Evolutionary conservation across 2,329 filamentous ascomycete species (phyloP).

Genomic region (Cladosporium sp.): DNA sequence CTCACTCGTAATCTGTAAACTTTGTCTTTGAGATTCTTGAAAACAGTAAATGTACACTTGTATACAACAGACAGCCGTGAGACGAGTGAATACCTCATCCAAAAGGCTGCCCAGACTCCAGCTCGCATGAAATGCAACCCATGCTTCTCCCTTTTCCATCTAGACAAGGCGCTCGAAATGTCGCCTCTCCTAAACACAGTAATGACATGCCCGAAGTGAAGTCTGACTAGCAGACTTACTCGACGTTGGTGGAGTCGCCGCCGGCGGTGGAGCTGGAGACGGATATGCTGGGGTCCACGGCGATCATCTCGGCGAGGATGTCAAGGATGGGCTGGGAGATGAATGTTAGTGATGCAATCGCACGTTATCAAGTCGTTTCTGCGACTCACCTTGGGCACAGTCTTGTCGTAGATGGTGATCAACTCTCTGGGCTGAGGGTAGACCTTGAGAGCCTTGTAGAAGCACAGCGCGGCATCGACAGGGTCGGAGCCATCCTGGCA

Average conservation of each 20-base stretch:
- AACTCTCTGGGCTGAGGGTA: slow-evolving; percentile 91
- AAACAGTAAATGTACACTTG: slow-evolving; percentile 13
- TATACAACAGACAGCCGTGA: slow-evolving; percentile 11
- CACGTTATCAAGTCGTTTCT: neutral
- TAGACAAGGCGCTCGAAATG: neutral
- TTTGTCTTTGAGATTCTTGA: neutral
- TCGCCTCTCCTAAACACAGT: neutral
- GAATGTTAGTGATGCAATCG: slow-evolving; percentile 15
- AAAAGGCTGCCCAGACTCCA: slow-evolving; percentile 7
- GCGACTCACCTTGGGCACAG: slow-evolving; percentile 78
- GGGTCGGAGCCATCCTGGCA: slow-evolving; percentile 74
- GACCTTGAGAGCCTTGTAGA: slow-evolving; percentile 98
- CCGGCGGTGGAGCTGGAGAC: slow-evolving; percentile 27
- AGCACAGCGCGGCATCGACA: slow-evolving; percentile 84
- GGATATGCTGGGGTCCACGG: slow-evolving; percentile 66
- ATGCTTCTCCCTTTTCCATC: slow-evolving; percentile 3
- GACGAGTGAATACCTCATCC: neutral
- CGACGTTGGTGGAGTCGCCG: slow-evolving; percentile 11
- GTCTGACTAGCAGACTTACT: neutral
- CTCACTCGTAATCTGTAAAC: too few relatives aligned
- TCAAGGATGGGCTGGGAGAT: slow-evolving; percentile 74
- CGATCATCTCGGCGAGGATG: slow-evolving; percentile 96
- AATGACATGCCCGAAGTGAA: slow-evolving; percentile 1
- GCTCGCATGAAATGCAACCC: slow-evolving; percentile 9
- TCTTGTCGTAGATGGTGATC: slow-evolving; percentile 97